phyloP scores from a whole-genome alignment of 371 early-diverging fungal species.

The Amoeboaphelidium protococcarum region DNA sequence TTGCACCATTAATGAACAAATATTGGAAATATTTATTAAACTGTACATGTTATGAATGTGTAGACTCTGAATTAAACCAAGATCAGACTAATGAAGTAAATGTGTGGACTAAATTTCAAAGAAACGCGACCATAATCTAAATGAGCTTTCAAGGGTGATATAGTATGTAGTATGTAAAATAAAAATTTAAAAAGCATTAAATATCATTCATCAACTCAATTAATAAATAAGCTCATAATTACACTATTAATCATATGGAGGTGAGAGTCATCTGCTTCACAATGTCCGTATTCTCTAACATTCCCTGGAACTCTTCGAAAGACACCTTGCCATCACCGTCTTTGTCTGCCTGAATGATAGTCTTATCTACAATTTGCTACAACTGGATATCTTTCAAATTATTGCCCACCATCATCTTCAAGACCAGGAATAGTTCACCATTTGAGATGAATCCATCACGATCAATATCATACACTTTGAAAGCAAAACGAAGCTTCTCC shows the following conservation, averaged over 20 bases:
- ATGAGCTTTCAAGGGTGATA: too few relatives aligned
- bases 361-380: constrained; percentile 97
- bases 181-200: too few relatives aligned
- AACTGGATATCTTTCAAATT: constrained; percentile 78
- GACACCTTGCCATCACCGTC: constrained; percentile 78
- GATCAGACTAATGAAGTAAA: too few relatives aligned
- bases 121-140: too few relatives aligned
- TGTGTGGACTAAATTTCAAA: too few relatives aligned
- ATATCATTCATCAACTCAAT: too few relatives aligned
- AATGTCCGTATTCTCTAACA: constrained; percentile 78
- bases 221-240: background rate
- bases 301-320: constrained; percentile 74
- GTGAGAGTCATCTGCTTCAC: constrained; percentile 60
- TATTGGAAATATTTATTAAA: too few relatives aligned
- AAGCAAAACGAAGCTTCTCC: constrained; percentile 81
- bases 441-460: constrained; percentile 90
- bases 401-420: constrained; percentile 94
- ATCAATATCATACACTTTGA: constrained; percentile 97
- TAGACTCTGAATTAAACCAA: too few relatives aligned
- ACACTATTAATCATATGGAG: background rate
- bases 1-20: too few relatives aligned
- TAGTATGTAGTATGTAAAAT: too few relatives aligned
- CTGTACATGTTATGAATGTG: too few relatives aligned
- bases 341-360: constrained; percentile 88
- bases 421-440: constrained; percentile 80